Conservation (phyloP, 2,329 filamentous ascomycete species). For the Aspergillus ibericus region DNA sequence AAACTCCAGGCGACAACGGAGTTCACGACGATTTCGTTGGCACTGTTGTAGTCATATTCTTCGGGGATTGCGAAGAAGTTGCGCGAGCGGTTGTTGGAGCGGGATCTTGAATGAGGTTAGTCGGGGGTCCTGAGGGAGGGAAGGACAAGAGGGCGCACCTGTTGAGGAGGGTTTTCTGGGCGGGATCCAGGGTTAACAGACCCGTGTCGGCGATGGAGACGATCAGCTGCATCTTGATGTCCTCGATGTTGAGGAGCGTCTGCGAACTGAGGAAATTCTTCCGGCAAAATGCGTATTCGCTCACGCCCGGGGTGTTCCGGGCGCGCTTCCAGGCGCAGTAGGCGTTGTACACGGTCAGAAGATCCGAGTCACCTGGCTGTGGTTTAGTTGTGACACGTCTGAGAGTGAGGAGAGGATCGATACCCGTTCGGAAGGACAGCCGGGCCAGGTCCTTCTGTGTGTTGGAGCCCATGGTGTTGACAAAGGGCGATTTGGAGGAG, state of each 20-base stretch:
- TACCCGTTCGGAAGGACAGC: slow-evolving; percentile 71
- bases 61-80: slow-evolving; percentile 82
- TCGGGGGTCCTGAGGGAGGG: not conserved
- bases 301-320: slow-evolving; percentile 67
- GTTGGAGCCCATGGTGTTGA: slow-evolving; percentile 79
- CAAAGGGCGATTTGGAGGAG: slow-evolving; percentile 91
- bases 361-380: slow-evolving; percentile 72
- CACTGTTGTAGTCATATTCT: slow-evolving; percentile 71
- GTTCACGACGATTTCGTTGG: slow-evolving; percentile 75
- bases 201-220: slow-evolving; percentile 83
- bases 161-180: slow-evolving; percentile 69
- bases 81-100: slow-evolving; percentile 65
- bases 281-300: slow-evolving; percentile 86
- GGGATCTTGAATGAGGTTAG: slow-evolving; percentile 43
- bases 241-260: slow-evolving; percentile 87
- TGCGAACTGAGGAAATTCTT: slow-evolving; percentile 93
- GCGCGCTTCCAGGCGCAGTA: slow-evolving; percentile 86
- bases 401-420: not conserved
- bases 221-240: slow-evolving; percentile 88
- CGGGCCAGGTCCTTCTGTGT: slow-evolving; percentile 78
- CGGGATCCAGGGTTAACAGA: slow-evolving; percentile 71
- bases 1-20: slow-evolving; percentile 92
- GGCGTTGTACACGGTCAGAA: slow-evolving; percentile 90
- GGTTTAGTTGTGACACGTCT: not conserved
- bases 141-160: slow-evolving; percentile 44